A percentile compares a stretch with the other conserved stretches of the same genome.
These are phyloP conservation scores for Aspergillus pseudoglaucus DNA, from an alignment of 2,329 filamentous ascomycete genomes.

Conservation along the genomic window DNA sequence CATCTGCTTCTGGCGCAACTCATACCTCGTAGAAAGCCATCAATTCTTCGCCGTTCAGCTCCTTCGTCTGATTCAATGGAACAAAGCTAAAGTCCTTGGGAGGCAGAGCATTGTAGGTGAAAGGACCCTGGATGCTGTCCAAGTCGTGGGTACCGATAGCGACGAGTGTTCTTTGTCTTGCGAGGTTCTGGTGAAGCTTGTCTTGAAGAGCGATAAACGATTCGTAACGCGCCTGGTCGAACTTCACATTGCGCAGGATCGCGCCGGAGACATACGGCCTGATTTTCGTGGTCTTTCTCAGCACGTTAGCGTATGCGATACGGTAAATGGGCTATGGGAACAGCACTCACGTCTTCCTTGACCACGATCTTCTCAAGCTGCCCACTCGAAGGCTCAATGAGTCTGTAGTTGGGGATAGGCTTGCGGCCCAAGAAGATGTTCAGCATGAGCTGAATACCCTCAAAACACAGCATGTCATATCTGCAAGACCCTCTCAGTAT, in stretches of 20 bases:
- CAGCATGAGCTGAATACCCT: slow-evolving; percentile 90
- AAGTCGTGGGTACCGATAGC: slow-evolving; percentile 96
- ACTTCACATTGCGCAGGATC: slow-evolving; percentile 82
- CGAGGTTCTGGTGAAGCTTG: slow-evolving; percentile 94
- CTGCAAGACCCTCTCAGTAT: slow-evolving; percentile 28
- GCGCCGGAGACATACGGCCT: slow-evolving; percentile 84
- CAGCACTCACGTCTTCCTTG: slow-evolving; percentile 51
- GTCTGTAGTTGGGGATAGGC: slow-evolving; percentile 69
- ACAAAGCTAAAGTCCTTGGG: slow-evolving; percentile 89
- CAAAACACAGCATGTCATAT: slow-evolving; percentile 92
- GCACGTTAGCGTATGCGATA: neutral
- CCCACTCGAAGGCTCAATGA: slow-evolving; percentile 65
- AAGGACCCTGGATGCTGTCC: slow-evolving; percentile 86
- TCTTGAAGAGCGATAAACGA: slow-evolving; percentile 98
- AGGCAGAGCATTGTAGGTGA: slow-evolving; percentile 87
- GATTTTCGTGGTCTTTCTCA: slow-evolving; percentile 60
- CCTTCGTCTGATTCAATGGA: slow-evolving; percentile 83
- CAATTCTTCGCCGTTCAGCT: slow-evolving; percentile 79
- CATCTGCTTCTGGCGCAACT: neutral
- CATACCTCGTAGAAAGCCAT: slow-evolving; percentile 81
- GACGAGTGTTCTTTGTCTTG: slow-evolving; percentile 86
- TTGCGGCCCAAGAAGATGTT: slow-evolving; percentile 84
- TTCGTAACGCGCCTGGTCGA: slow-evolving; percentile 85
- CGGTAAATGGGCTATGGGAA: neutral
- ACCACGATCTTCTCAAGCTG: slow-evolving; percentile 77